These are phyloP conservation scores for barley (Hordeum vulgare) DNA, from an alignment of 176 grass and related monocot species.

Conservation along the genomic window DNA sequence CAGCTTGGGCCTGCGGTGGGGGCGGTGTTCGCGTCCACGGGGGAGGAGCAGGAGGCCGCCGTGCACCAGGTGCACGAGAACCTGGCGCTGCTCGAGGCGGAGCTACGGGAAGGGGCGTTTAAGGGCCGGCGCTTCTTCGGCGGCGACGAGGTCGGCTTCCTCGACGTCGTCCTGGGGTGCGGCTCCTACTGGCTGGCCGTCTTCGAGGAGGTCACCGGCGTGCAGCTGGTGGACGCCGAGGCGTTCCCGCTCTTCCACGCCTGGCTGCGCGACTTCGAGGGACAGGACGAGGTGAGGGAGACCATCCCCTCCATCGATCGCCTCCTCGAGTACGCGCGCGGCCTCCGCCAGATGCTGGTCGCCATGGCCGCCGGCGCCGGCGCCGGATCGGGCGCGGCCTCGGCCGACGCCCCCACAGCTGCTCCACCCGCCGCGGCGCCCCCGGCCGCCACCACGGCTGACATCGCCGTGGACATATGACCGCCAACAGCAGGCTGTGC, in stretches of 20 bases:
- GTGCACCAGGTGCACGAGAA: constrained; percentile 70
- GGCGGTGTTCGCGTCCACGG: constrained; percentile 68
- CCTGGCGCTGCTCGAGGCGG: constrained; percentile 56
- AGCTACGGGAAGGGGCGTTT: constrained; percentile 74
- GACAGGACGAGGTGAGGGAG: constrained; percentile 56
- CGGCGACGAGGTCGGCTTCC: constrained; percentile 56
- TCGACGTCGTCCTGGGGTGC: constrained; percentile 73
- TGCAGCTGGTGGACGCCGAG: constrained; percentile 64
- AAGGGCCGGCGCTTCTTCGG: constrained; percentile 69
- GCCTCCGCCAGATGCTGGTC: constrained; percentile 61
- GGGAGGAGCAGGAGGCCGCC: constrained; percentile 53
- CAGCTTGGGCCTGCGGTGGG: constrained; percentile 76
- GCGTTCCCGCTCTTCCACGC: constrained; percentile 70
- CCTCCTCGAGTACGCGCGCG: constrained; percentile 77
- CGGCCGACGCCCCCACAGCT: not conserved
- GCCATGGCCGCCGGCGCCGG: constrained; percentile 20
- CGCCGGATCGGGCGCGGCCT: not conserved
- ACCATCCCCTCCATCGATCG: constrained; percentile 70
- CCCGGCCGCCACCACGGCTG: not conserved
- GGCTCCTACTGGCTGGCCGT: constrained; percentile 89
- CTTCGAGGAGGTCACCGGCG: constrained; percentile 70
- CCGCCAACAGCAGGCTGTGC: not conserved
- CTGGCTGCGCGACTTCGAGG: constrained; percentile 77
- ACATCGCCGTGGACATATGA: constrained; percentile 71
- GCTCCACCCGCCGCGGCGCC: not conserved